These are phyloP conservation scores for Dendrocalamus latiflorus DNA, from an alignment of 202 grass and related monocot species.

Conservation along the genomic window DNA sequence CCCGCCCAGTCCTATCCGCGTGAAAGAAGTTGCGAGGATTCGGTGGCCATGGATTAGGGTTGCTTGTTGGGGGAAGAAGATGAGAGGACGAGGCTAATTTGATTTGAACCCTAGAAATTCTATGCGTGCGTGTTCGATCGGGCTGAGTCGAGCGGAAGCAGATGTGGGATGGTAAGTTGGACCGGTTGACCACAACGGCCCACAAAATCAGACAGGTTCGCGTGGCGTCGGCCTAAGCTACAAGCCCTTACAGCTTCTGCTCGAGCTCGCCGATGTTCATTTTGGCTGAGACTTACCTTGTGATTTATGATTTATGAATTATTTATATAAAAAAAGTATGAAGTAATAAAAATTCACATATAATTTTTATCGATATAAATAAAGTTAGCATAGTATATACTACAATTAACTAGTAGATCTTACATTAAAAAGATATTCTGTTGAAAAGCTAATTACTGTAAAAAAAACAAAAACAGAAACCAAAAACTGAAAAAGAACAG, in stretches of 20 bases:
- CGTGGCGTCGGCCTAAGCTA: neutral
- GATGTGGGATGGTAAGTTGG: neutral
- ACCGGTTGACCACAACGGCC: neutral
- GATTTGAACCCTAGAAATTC: constrained; percentile 45
- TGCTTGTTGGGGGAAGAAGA: constrained; percentile 18
- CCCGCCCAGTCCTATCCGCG: neutral
- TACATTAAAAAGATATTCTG: too few species aligned
- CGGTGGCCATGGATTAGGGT: constrained; percentile 28
- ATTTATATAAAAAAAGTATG: too few species aligned
- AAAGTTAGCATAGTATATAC: too few species aligned
- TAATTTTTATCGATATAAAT: too few species aligned
- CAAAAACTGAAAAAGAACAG: too few species aligned
- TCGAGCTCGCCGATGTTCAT: too few species aligned
- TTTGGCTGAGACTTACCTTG: too few species aligned
- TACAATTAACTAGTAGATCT: too few species aligned
- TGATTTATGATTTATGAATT: accelerated
- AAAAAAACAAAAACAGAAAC: too few species aligned
- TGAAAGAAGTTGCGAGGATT: neutral
- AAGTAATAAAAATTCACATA: too few species aligned
- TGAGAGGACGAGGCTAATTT: constrained; percentile 24
- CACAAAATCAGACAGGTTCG: neutral
- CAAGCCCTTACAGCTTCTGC: too few species aligned
- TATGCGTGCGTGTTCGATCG: neutral
- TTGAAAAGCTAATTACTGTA: too few species aligned
- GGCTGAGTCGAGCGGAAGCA: neutral